phyloP scores from a whole-genome alignment of 2,329 filamentous ascomycete genomes.

The Colletotrichum orchidophilum region DNA sequence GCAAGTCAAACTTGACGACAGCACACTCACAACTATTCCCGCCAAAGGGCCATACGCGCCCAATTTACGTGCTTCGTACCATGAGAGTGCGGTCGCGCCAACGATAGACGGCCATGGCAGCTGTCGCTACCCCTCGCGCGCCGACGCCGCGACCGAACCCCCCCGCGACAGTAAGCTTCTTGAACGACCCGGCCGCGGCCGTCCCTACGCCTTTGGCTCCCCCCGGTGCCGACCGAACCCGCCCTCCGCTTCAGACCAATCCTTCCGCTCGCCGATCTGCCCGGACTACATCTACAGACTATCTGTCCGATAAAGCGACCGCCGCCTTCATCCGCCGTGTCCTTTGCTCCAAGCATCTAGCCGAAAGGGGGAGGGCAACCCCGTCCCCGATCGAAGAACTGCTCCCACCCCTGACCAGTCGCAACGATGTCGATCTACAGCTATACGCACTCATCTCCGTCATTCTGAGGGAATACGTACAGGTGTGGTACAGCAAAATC shows the following conservation, averaged over 20 bases:
- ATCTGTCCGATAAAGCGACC: constrained; percentile 81
- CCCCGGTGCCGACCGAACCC: constrained; percentile 37
- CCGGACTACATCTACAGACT: constrained; percentile 53
- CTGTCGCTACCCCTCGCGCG: constrained; percentile 35
- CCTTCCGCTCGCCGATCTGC: constrained; percentile 40
- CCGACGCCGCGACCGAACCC: constrained; percentile 36
- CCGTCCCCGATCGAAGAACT: constrained; percentile 79
- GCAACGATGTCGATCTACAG: constrained; percentile 92
- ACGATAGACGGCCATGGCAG: constrained; percentile 36
- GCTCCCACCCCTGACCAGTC: constrained; percentile 90
- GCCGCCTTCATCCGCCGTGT: constrained; percentile 82
- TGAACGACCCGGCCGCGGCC: constrained; percentile 21
- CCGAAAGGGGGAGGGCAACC: constrained; percentile 63
- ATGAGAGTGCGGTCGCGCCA: constrained; percentile 18
- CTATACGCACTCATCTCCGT: constrained; percentile 93
- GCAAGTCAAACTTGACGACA: constrained; percentile 36
- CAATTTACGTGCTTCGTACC: not conserved
- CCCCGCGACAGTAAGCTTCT: constrained; percentile 32
- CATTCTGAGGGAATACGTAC: constrained; percentile 88
- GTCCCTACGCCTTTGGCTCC: constrained; percentile 28
- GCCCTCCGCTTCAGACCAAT: constrained; percentile 35
- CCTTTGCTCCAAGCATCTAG: constrained; percentile 77
- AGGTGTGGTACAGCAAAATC: constrained; percentile 92
- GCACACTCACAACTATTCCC: constrained; percentile 1
- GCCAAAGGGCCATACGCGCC: not conserved